Percentiles rank a stretch among this genome's conserved stretches.
phyloP scores from a whole-genome alignment of 306 rosid species.

The Arachis stenosperma region DNA sequence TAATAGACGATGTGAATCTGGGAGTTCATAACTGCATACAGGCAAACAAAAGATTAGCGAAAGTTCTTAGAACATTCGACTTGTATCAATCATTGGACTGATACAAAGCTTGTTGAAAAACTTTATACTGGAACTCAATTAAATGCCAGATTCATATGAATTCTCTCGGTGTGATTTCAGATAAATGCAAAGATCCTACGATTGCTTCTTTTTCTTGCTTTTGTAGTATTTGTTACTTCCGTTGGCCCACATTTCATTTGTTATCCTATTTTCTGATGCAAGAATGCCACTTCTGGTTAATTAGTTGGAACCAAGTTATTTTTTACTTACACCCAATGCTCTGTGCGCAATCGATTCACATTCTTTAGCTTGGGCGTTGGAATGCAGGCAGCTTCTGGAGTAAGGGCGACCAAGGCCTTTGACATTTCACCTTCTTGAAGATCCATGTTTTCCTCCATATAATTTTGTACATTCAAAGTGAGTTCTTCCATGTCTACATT shows the following conservation, averaged over 20 bases:
- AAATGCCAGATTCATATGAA: slow-evolving; percentile 20
- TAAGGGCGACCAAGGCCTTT: slow-evolving; percentile 79
- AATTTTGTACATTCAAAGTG: slow-evolving; percentile 63
- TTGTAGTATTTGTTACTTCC: not conserved
- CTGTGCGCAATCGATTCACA: slow-evolving; percentile 76
- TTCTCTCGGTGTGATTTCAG: not conserved
- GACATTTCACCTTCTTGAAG: slow-evolving; percentile 81
- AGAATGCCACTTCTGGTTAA: slow-evolving; percentile 28
- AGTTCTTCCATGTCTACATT: slow-evolving; percentile 68
- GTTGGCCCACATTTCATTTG: slow-evolving; percentile 3
- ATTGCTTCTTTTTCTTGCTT: slow-evolving; percentile 1
- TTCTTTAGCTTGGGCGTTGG: slow-evolving; percentile 83
- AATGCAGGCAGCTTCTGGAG: slow-evolving; percentile 66
- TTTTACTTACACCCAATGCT: slow-evolving; percentile 84
- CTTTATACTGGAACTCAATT: slow-evolving; percentile 1
- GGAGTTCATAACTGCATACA: slow-evolving; percentile 86
- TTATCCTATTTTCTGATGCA: not conserved
- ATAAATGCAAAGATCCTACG: not conserved
- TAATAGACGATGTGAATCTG: slow-evolving; percentile 84
- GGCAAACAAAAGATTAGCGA: slow-evolving; percentile 41
- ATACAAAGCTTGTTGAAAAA: not conserved
- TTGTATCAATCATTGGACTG: not conserved
- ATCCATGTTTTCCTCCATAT: slow-evolving; percentile 71
- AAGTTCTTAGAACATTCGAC: slow-evolving; percentile 7
- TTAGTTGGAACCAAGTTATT: slow-evolving; percentile 17